Percentiles rank a stretch among this genome's conserved stretches.
Evolutionary conservation across 2,329 filamentous ascomycete species (phyloP).

Genomic region (Epichloe sp.): DNA sequence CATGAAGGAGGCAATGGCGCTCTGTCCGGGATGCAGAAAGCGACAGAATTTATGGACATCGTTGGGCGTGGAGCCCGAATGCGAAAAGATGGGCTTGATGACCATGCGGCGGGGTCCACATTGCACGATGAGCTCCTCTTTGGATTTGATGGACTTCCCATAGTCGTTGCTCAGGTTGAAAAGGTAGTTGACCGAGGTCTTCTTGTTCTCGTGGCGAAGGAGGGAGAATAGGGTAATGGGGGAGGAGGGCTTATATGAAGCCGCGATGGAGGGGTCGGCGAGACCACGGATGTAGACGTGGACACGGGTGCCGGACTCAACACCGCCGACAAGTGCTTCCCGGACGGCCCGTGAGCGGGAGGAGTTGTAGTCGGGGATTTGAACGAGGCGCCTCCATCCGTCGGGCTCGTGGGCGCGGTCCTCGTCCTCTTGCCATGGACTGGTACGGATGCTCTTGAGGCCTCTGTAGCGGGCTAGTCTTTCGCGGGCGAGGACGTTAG

Average conservation of each 20-base stretch:
- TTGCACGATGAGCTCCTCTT: constrained; percentile 84
- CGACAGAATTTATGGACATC: constrained; percentile 96
- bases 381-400: constrained; percentile 76
- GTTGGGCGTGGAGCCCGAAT: constrained; percentile 81
- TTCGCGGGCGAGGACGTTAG: constrained; percentile 74
- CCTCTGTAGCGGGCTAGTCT: constrained; percentile 77
- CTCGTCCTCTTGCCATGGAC: constrained; percentile 78
- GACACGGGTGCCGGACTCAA: constrained; percentile 72
- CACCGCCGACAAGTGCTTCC: constrained; percentile 80
- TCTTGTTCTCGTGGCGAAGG: constrained; percentile 89
- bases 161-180: constrained; percentile 73
- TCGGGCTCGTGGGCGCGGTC: constrained; percentile 78
- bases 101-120: constrained; percentile 78
- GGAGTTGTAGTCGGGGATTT: constrained; percentile 79
- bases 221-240: constrained; percentile 75
- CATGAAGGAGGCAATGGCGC: constrained; percentile 78
- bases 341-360: constrained; percentile 63
- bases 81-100: constrained; percentile 83
- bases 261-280: constrained; percentile 28
- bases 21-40: constrained; percentile 81
- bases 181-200: constrained; percentile 77
- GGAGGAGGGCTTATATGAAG: constrained; percentile 32
- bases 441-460: constrained; percentile 79
- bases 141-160: constrained; percentile 67
- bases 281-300: constrained; percentile 56